These are phyloP conservation scores for Boletus albobrunnescens DNA, from an alignment of 1,284 basidiomycete species.

Conservation along the genomic window DNA sequence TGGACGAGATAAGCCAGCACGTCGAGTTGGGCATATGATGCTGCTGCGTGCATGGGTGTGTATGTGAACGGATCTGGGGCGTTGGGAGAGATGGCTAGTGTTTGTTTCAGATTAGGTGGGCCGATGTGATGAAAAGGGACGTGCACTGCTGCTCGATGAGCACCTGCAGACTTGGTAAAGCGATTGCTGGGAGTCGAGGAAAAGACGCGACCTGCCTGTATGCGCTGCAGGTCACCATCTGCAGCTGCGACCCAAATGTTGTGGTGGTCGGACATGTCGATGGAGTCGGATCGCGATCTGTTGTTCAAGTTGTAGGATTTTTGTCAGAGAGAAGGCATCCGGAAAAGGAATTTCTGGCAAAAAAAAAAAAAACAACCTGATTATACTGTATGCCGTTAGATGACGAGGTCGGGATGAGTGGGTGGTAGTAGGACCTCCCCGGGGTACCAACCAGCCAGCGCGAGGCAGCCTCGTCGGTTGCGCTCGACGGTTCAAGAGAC, in stretches of 20 bases:
- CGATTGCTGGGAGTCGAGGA: too few species aligned
- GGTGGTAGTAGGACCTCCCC: too few species aligned
- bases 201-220: conserved; percentile 41
- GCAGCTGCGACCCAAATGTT: conserved; percentile 92
- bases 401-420: background rate
- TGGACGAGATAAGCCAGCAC: conserved; percentile 77
- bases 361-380: too few species aligned
- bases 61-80: conserved; percentile 75
- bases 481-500: too few species aligned
- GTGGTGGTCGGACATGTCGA: conserved; percentile 37
- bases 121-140: conserved; percentile 24
- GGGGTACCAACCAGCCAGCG: too few species aligned
- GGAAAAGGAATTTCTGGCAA: conserved; percentile 27
- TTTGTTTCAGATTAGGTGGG: conserved; percentile 24
- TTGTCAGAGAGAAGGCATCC: conserved; percentile 20
- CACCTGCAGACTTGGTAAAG: conserved; percentile 37
- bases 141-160: conserved; percentile 56
- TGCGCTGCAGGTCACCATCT: conserved; percentile 68
- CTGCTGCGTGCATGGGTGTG: conserved; percentile 94
- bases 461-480: too few species aligned
- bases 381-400: conserved; percentile 24
- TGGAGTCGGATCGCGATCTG: conserved; percentile 8
- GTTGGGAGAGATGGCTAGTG: conserved; percentile 70
- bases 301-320: background rate
- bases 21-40: conserved; percentile 80